Evolutionary conservation across 805 yeast genomes (phyloP).

Genomic region (Spathaspora sp.): DNA sequence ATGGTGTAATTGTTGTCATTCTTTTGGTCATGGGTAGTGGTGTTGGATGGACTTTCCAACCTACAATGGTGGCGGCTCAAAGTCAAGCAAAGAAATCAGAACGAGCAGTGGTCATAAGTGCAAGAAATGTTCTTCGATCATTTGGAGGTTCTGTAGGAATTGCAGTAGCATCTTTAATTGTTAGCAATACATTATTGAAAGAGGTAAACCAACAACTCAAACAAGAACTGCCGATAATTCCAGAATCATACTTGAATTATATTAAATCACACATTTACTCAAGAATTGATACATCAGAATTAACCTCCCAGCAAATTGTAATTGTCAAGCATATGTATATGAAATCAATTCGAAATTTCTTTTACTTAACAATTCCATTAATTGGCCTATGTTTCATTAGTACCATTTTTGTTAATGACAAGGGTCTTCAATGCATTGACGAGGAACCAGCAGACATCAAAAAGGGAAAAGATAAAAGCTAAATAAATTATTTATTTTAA

Average conservation of each 20-base stretch:
- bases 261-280: slow-evolving; percentile 23
- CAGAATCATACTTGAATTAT: slow-evolving; percentile 15
- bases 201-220: slow-evolving; percentile 12
- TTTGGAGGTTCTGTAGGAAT: slow-evolving; percentile 63
- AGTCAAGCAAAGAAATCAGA: slow-evolving; percentile 50
- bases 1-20: slow-evolving; percentile 25
- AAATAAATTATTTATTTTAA: neutral
- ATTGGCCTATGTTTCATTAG: slow-evolving; percentile 29
- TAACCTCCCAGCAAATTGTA: slow-evolving; percentile 15
- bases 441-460: slow-evolving; percentile 12
- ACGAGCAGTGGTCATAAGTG: slow-evolving; percentile 55
- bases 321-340: slow-evolving; percentile 28
- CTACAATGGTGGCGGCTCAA: slow-evolving; percentile 35
- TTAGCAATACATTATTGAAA: slow-evolving; percentile 30
- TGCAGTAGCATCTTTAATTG: slow-evolving; percentile 41
- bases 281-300: slow-evolving; percentile 16
- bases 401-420: slow-evolving; percentile 28
- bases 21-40: slow-evolving; percentile 32
- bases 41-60: slow-evolving; percentile 36
- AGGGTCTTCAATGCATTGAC: slow-evolving; percentile 36
- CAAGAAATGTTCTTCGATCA: slow-evolving; percentile 54
- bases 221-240: slow-evolving; percentile 3
- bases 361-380: slow-evolving; percentile 33
- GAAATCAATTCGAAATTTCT: slow-evolving; percentile 28
- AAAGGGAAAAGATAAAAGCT: neutral